Base-by-base conservation (phyloP, 2,329 filamentous ascomycete species). In the Alternaria atra region DNA sequence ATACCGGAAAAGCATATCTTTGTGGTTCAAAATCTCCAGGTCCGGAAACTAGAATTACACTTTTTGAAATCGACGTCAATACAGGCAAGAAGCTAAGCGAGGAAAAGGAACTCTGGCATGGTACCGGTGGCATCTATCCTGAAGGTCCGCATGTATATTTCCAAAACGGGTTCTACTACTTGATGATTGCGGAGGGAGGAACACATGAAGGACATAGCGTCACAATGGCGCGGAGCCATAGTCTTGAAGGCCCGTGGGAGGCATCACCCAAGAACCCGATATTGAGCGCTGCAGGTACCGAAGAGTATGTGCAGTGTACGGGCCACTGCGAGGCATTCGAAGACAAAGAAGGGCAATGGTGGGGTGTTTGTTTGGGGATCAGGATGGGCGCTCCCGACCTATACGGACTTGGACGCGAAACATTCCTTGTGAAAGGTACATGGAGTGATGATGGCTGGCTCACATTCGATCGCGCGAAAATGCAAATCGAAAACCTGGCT, bases 141-240 rank as follows among this genome's bases (percentile, higher is more conserved):
- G 77, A 80, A 52, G 77, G 76, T 1, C 76, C 77, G 2, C 77
- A 79, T 46, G 66, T 79, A 8, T 77, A 77, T 60, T 61, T 64
- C 20, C 73, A 71, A 43, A 67, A 77, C 52, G 73, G 62, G 3
- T 75, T 67, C 12, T 78, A 76, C 51, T 79, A 77, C 44, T 63
- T 79, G 1, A 51, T 79, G 55, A 67, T 77, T 34, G 74, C 76
- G 0, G 73, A 79, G 63, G 77, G 75, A 20, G 68, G 63, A 27
- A 66, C 61, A 15, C 61, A 60, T 43, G 52, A 63, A 51, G 54
- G 53, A 20, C 64, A 65, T 8, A 55, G 47, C 17, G 50, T 63
- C 13, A 62, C 58, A 12, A 67, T 67, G 39, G 64, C 66, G 17
- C 54, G 66, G 4, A 65, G 64, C 25, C 50, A 52, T 29, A 57